Conservation (phyloP, 495 filamentous ascomycete species). For the Rhypophila decipiens region DNA sequence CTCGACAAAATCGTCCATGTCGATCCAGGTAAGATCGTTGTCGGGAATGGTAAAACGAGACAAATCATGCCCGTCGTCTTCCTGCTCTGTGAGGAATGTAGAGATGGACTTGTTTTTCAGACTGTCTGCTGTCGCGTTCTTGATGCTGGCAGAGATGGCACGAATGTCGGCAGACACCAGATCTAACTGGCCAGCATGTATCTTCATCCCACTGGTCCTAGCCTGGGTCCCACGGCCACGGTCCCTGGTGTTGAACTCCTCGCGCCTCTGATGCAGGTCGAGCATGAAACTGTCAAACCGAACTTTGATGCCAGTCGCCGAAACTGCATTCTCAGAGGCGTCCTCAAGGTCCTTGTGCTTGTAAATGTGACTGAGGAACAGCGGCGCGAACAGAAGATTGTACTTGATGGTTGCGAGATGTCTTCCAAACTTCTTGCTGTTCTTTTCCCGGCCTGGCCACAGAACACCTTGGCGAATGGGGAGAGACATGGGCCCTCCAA, state of each 20-base stretch:
- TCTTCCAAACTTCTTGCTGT: slow-evolving; percentile 95
- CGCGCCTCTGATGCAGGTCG: slow-evolving; percentile 89
- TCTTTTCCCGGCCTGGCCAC: slow-evolving; percentile 88
- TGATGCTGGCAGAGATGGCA: slow-evolving; percentile 86
- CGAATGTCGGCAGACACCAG: slow-evolving; percentile 88
- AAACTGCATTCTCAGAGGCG: slow-evolving; percentile 69
- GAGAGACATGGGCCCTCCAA: slow-evolving; percentile 89
- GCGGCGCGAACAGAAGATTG: slow-evolving; percentile 81
- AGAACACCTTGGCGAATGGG: slow-evolving; percentile 87
- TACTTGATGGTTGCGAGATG: slow-evolving; percentile 98
- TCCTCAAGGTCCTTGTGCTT: slow-evolving; percentile 96
- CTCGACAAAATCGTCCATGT: slow-evolving; percentile 99
- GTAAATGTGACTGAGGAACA: slow-evolving; percentile 95
- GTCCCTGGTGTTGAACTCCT: slow-evolving; percentile 77
- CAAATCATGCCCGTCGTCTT: slow-evolving; percentile 54
- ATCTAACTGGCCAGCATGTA: slow-evolving; percentile 88
- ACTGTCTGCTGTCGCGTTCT: slow-evolving; percentile 67
- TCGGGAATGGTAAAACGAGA: slow-evolving; percentile 92
- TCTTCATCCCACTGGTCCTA: slow-evolving; percentile 86
- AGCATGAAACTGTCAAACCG: slow-evolving; percentile 93
- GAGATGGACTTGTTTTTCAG: slow-evolving; percentile 55
- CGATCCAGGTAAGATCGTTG: slow-evolving; percentile 89
- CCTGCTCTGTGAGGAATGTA: slow-evolving; percentile 42
- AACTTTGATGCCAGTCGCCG: slow-evolving; percentile 89
- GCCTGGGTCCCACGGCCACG: slow-evolving; percentile 63